Conservation (phyloP, 441 rosid genomes). For the Populus tomentosa region DNA sequence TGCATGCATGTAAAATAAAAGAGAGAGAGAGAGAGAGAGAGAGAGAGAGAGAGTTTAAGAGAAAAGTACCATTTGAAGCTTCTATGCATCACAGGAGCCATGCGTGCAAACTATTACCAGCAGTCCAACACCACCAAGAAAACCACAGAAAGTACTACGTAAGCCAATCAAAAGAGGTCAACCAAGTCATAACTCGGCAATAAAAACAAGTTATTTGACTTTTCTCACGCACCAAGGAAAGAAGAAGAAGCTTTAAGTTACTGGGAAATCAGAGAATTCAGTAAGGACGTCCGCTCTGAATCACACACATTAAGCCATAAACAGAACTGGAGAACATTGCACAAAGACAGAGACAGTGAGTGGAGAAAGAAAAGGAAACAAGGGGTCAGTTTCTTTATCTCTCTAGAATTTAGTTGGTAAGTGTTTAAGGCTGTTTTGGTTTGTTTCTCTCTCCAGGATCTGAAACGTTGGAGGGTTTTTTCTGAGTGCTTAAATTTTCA, state of each 20-base stretch:
- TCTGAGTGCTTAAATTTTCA: slow-evolving; percentile 11
- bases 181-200: slow-evolving; percentile 14
- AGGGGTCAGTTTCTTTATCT: neutral
- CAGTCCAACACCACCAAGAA: neutral
- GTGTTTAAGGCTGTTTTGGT: neutral
- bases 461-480: slow-evolving; percentile 1
- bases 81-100: slow-evolving; percentile 21
- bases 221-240: slow-evolving; percentile 22
- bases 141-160: slow-evolving; percentile 13
- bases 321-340: slow-evolving; percentile 51
- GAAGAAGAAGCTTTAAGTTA: neutral
- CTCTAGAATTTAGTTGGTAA: neutral
- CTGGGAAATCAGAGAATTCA: slow-evolving; percentile 46
- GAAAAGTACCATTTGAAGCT: slow-evolving; percentile 28
- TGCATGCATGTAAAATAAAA: neutral
- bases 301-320: slow-evolving; percentile 49
- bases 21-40: too few relatives aligned
- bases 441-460: neutral
- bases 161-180: slow-evolving; percentile 21
- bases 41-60: neutral
- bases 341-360: neutral
- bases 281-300: slow-evolving; percentile 38
- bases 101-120: neutral
- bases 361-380: neutral
- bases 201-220: neutral